Base-by-base conservation (phyloP, 805 yeast genomes). In the Wickerhamomyces alni region DNA sequence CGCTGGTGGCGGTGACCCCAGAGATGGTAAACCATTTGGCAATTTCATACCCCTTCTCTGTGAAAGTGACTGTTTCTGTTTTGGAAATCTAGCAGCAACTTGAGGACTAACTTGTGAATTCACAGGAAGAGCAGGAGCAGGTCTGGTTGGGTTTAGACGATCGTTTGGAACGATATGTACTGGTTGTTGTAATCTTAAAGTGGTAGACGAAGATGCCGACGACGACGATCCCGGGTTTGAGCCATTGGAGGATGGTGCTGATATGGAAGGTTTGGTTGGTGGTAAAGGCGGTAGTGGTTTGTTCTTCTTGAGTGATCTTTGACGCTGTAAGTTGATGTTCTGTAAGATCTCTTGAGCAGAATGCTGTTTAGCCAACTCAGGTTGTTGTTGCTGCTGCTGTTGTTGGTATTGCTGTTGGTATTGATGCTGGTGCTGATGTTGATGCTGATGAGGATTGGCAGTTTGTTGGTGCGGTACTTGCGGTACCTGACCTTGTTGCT, bases 31-130 rank as follows among this genome's bases (percentile, higher is more conserved):
- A 77, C 77, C 67, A 77, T 66, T 87, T 87, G 96, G 88, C 76
- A 97, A 70, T 75, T 62, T 64, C 78, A 69, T 85, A 73, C 82
- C 95, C 89, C 79, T 74, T 82, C 72, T 79, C 84, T 52, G 86
- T 81, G 62, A 96, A 84, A 55, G 73, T 80, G 48, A 91, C 77
- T 67, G 96, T 80, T 45, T 76, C 76, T 55, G 72, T 72, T 69
- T 81, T 79, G 93, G 84, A 86, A 75, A 44, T 30, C 60, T 50
- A 77, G 85, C 75, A 75, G 95, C 73, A 77, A 87, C 62, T 80
- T 85, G 83, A 70, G 85, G 66, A 76, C 89, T 58, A 74, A 84
- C 58, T 81, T 87, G 74, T 75, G 59, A 43, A 33, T 57, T 52
- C 5, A 52, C 42, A 17, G 61, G 58, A n/a, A 57, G 44, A 3